These are phyloP conservation scores for Protomyces lactucae-debilis DNA, from an alignment of 1,139 yeast genomes.

Conservation along the genomic window DNA sequence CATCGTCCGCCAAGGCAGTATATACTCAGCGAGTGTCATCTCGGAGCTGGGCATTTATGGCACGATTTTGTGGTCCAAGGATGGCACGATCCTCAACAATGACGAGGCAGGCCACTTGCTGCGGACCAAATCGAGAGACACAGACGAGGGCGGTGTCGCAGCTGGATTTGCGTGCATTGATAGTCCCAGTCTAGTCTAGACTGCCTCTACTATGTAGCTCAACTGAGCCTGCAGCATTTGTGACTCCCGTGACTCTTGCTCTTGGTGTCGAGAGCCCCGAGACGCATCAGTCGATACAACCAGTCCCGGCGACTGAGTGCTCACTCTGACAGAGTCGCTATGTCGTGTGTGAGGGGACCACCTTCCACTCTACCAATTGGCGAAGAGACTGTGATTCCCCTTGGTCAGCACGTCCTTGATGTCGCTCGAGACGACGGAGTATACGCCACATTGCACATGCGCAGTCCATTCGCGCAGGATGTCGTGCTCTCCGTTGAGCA, in stretches of 20 bases:
- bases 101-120: constrained; percentile 76
- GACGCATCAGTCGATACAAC: not conserved
- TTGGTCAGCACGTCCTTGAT: not conserved
- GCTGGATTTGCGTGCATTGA: constrained; percentile 98
- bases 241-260: not conserved
- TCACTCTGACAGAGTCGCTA: not conserved
- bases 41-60: constrained; percentile 93
- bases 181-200: constrained; percentile 26
- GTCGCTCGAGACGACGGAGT: not conserved
- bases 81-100: constrained; percentile 51
- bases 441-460: not conserved
- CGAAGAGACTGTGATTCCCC: not conserved
- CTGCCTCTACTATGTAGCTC: not conserved
- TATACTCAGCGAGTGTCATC: constrained; percentile 63
- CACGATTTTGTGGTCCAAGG: constrained; percentile 61
- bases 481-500: not conserved
- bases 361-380: not conserved
- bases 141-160: constrained; percentile 97
- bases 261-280: not conserved
- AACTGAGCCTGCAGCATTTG: not conserved
- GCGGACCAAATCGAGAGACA: constrained; percentile 78
- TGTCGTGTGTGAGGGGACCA: not conserved
- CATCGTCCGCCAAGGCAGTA: constrained; percentile 61
- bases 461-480: not conserved
- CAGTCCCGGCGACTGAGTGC: not conserved